Base-by-base conservation (phyloP, 305 asterid species). In the Stenogyne calaminthoides region DNA sequence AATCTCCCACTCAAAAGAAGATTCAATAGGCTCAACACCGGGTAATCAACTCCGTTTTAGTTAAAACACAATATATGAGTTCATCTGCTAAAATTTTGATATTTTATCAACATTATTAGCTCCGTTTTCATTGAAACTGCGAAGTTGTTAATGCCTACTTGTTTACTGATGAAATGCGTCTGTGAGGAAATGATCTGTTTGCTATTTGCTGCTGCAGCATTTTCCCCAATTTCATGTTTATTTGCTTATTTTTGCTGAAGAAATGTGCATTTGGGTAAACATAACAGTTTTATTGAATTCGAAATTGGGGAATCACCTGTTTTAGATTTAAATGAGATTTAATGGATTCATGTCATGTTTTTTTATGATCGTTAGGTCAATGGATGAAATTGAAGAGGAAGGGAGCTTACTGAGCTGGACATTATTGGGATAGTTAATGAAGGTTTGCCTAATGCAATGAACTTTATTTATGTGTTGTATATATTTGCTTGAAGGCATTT, bases 381-480 rank as follows among this genome's bases (percentile, higher is more conserved):
- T 52, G 56, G 69, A 79, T 46, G 85, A 55, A 6, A 57, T 74
- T 16, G 49, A 36, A 32, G 87, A 75, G 67, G 86, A 16, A 60
- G 67, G 3, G 83, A 79, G 71, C 87, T 85, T 70, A 79, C 77
- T 64, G 89, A 73, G 69, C 80, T 81, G 77, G 98, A 86, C 15
- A 71, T 69, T 66, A 42, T 89, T 80, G 82, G 65, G 71, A 84
- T 80, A 69, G 60, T 82, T 37, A 80, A 91, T 29, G 73, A 83
- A 85, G 96, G 98, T 92, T 70, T 37, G 75, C 55, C 64, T 57
- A 14, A 37, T 46, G n/a, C 8, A 46, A 14, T 5, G 1, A 46
- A 14, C 18, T 46, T 46, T 14, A 10, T 5, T 18, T 16, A 19
- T 20, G 57, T 74, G 62, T 44, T 44, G 15, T 55, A 46, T 42